Conservation (phyloP, 2,329 filamentous ascomycete genomes). For the Neofusicoccum sp. region DNA sequence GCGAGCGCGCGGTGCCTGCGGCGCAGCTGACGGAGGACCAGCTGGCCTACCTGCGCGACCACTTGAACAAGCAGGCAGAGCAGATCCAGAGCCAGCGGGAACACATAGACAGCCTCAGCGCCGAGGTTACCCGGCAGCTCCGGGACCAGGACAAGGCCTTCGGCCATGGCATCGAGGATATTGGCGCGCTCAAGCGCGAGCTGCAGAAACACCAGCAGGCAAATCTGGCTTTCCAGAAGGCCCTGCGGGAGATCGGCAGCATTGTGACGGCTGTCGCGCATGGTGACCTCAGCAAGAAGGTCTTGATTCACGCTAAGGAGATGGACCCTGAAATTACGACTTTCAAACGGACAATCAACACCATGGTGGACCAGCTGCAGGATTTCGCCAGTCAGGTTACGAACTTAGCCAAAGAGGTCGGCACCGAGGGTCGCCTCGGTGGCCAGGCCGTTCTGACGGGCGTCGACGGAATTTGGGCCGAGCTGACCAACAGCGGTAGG, state of each 20-base stretch:
- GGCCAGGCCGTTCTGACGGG: constrained; percentile 92
- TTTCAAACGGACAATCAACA: constrained; percentile 98
- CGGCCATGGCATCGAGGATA: constrained; percentile 76
- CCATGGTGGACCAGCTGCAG: constrained; percentile 97
- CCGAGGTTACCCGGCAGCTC: constrained; percentile 82
- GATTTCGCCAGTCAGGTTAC: constrained; percentile 97
- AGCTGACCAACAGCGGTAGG: constrained; percentile 67
- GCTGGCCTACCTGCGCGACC: constrained; percentile 80
- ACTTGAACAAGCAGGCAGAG: constrained; percentile 90
- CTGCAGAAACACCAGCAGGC: constrained; percentile 96
- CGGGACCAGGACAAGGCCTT: constrained; percentile 80
- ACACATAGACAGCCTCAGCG: constrained; percentile 80
- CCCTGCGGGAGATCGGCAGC: constrained; percentile 90
- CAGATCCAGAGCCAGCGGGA: constrained; percentile 84
- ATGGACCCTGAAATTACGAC: constrained; percentile 98
- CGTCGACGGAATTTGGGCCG: constrained; percentile 96
- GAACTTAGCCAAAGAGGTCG: constrained; percentile 89
- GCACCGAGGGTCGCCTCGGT: constrained; percentile 89
- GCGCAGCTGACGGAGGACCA: constrained; percentile 74
- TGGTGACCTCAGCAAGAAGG: constrained; percentile 94
- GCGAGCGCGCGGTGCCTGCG: constrained; percentile 44
- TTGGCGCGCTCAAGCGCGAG: constrained; percentile 86
- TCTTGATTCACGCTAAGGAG: constrained; percentile 90
- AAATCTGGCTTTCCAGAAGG: constrained; percentile 98
- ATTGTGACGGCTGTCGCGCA: constrained; percentile 96